A percentile compares a stretch with the other conserved stretches of the same genome.
Conservation (phyloP, 169 alveolate species). For the Plasmodium billcollinsi region DNA sequence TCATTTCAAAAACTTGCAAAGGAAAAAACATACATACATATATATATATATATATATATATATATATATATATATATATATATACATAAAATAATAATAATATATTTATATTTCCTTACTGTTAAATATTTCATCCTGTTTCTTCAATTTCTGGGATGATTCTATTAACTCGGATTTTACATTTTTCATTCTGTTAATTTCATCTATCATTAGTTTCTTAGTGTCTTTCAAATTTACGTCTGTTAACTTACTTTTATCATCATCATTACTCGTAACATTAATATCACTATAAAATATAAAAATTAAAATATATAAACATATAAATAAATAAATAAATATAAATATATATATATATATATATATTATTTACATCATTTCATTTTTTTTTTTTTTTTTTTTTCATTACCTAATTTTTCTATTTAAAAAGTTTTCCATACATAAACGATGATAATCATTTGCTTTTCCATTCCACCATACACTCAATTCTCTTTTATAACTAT, state of each 20-base stretch:
- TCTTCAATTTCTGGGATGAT: conserved; percentile 66
- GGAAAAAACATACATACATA: not conserved
- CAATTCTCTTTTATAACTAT: conserved; percentile 35
- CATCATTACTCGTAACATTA: not conserved
- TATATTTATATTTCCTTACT: conserved; percentile 18
- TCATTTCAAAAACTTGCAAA: conserved; percentile 45
- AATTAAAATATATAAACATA: not conserved
- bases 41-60: not conserved
- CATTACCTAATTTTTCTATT: conserved; percentile 34
- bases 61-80: not conserved
- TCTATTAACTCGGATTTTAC: conserved; percentile 61
- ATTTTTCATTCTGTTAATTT: conserved; percentile 63
- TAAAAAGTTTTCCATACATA: conserved; percentile 49
- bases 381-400: not conserved
- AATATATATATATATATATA: not conserved
- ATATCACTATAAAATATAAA: conserved; percentile 5
- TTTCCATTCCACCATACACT: conserved; percentile 61
- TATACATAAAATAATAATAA: too few relatives aligned
- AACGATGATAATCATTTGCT: conserved; percentile 58
- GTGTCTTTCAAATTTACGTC: conserved; percentile 70
- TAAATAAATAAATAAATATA: not conserved
- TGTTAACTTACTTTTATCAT: not conserved
- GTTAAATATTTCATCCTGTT: conserved; percentile 71
- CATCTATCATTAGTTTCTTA: conserved; percentile 69
- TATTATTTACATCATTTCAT: not conserved